phyloP scores from a whole-genome alignment of 345 rosid genomes.

The Ceriops tagal region DNA sequence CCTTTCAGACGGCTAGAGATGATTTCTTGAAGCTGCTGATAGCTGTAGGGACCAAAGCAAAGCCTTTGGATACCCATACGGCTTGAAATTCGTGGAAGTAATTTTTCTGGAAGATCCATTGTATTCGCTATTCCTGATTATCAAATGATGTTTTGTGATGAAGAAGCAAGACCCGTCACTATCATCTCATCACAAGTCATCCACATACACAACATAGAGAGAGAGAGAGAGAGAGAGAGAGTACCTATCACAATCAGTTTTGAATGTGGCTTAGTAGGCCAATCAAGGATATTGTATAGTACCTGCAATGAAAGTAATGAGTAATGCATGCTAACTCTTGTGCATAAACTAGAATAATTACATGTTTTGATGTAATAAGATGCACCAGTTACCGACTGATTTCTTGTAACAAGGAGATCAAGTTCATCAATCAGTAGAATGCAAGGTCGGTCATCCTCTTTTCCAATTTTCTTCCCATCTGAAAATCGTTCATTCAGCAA shows the following conservation, averaged over 20 bases:
- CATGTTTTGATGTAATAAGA: slow-evolving; percentile 11
- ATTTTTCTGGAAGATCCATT: slow-evolving; percentile 97
- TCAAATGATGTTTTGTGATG: background rate
- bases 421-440: slow-evolving; percentile 95
- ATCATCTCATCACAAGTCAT: background rate
- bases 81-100: slow-evolving; percentile 96
- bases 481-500: slow-evolving; percentile 76
- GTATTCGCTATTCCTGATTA: slow-evolving; percentile 89
- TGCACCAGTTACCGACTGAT: slow-evolving; percentile 63
- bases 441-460: slow-evolving; percentile 67
- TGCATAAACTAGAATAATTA: background rate
- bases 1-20: slow-evolving; percentile 76
- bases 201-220: background rate
- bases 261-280: slow-evolving; percentile 90
- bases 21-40: slow-evolving; percentile 93
- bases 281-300: slow-evolving; percentile 84
- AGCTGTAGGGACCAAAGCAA: slow-evolving; percentile 90
- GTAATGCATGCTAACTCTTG: background rate
- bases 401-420: slow-evolving; percentile 92
- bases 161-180: slow-evolving; percentile 4
- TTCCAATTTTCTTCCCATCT: slow-evolving; percentile 54
- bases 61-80: slow-evolving; percentile 95
- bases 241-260: slow-evolving; percentile 78
- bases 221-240: background rate
- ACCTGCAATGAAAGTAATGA: slow-evolving; percentile 40